phyloP scores from a whole-genome alignment of 306 rosid genomes.

The Adenanthera pavonina region DNA sequence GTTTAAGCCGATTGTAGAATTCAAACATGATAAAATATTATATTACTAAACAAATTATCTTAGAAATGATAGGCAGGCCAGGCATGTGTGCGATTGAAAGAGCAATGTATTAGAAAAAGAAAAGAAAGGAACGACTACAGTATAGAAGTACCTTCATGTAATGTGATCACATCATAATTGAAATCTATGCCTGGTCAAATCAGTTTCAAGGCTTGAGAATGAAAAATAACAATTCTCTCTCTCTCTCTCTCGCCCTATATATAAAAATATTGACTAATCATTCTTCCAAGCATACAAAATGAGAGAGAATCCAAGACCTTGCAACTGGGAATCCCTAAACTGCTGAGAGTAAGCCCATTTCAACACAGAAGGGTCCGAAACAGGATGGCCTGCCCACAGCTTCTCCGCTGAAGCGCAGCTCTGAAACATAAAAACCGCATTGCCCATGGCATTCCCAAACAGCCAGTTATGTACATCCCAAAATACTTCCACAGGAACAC shows the following conservation, averaged over 20 bases:
- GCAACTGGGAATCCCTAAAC: slow-evolving; percentile 58
- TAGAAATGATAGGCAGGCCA: not conserved
- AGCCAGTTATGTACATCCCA: slow-evolving; percentile 98
- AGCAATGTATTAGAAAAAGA: not conserved
- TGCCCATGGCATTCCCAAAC: slow-evolving; percentile 70
- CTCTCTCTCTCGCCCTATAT: not conserved
- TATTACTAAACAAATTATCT: not conserved
- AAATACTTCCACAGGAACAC: slow-evolving; percentile 74
- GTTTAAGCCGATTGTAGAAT: not conserved
- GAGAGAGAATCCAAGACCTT: slow-evolving; percentile 79
- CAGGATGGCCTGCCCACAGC: slow-evolving; percentile 47
- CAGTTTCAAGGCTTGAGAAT: slow-evolving; percentile 18
- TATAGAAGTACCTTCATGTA: slow-evolving; percentile 33
- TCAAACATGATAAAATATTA: not conserved
- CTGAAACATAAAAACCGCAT: slow-evolving; percentile 91
- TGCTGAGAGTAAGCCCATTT: slow-evolving; percentile 60
- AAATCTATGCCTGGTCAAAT: slow-evolving; percentile 38
- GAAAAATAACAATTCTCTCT: slow-evolving; percentile 23
- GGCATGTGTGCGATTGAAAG: not conserved
- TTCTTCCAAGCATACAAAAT: slow-evolving; percentile 87
- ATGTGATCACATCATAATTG: slow-evolving; percentile 41
- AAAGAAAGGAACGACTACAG: not conserved
- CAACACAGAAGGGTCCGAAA: slow-evolving; percentile 52
- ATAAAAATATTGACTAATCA: slow-evolving; percentile 46
- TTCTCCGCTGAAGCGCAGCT: slow-evolving; percentile 63